These are phyloP conservation scores for Boechera stricta DNA, from an alignment of 345 rosid species.

Conservation along the genomic window DNA sequence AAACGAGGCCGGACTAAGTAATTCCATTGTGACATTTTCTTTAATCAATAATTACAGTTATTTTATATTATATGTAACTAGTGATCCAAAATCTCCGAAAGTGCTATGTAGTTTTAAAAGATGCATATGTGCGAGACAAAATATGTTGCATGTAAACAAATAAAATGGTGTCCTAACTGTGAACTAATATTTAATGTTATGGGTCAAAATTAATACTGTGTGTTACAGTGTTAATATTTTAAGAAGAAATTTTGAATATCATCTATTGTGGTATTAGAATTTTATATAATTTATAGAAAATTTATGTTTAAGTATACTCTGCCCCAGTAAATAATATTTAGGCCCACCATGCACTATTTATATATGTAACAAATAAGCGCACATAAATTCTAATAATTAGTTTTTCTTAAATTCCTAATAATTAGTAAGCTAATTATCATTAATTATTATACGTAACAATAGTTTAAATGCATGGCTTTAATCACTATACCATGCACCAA, in stretches of 20 bases:
- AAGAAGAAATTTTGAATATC: background rate
- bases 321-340: background rate
- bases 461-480: slow-evolving; percentile 47
- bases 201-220: background rate
- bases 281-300: background rate
- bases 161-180: background rate
- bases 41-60: slow-evolving; percentile 9
- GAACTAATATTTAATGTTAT: background rate
- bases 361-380: background rate
- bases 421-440: slow-evolving; percentile 38
- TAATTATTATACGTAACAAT: slow-evolving; percentile 37
- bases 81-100: background rate
- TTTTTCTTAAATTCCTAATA: slow-evolving; percentile 2
- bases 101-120: background rate
- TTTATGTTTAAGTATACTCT: background rate
- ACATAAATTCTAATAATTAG: slow-evolving; percentile 3
- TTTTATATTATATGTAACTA: background rate
- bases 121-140: background rate
- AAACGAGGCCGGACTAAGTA: slow-evolving; percentile 2
- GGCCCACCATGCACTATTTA: slow-evolving; percentile 17
- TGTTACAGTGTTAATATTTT: background rate
- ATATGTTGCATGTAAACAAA: background rate
- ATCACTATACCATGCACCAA: slow-evolving; percentile 45
- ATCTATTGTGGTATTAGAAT: background rate
- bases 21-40: slow-evolving; percentile 24